These are phyloP conservation scores for Stentor coeruleus DNA, from an alignment of 73 alveolate genomes.

Conservation along the genomic window DNA sequence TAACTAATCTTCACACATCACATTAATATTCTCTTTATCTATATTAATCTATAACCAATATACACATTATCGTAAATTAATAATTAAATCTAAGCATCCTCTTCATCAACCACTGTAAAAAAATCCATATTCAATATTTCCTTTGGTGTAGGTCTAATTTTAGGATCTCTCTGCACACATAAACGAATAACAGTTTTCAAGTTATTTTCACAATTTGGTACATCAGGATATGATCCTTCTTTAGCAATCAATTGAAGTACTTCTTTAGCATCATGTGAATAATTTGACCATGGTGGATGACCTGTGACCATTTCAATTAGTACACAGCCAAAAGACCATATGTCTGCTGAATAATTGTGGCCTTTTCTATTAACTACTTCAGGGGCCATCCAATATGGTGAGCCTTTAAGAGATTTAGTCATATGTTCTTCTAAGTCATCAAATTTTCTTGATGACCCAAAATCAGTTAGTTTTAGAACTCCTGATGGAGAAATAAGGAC, in stretches of 20 bases:
- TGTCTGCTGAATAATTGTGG: conserved; percentile 39
- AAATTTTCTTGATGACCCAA: conserved; percentile 67
- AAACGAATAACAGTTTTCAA: conserved; percentile 32
- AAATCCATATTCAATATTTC: conserved; percentile 46
- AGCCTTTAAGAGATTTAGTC: conserved; percentile 26
- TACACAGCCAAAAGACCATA: conserved; percentile 55
- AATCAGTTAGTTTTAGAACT: conserved; percentile 43
- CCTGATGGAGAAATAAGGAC: conserved; percentile 42
- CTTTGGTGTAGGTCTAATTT: conserved; percentile 37
- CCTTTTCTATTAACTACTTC: conserved; percentile 40
- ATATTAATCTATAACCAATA: too few species aligned
- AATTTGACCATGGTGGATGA: conserved; percentile 52
- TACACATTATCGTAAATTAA: too few species aligned
- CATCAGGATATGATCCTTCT: conserved; percentile 30
- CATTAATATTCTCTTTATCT: too few species aligned
- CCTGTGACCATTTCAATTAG: conserved; percentile 52
- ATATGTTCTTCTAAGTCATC: neutral
- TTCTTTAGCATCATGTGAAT: conserved; percentile 36
- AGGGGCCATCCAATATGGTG: conserved; percentile 64
- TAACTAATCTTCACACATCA: too few species aligned
- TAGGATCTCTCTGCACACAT: conserved; percentile 47
- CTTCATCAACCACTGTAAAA: too few species aligned
- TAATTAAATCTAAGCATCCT: too few species aligned
- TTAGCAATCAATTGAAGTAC: conserved; percentile 33
- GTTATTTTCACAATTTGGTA: conserved; percentile 34